Base-by-base conservation (phyloP, 2,329 filamentous ascomycete species). In the Emericellopsis atlantica region DNA sequence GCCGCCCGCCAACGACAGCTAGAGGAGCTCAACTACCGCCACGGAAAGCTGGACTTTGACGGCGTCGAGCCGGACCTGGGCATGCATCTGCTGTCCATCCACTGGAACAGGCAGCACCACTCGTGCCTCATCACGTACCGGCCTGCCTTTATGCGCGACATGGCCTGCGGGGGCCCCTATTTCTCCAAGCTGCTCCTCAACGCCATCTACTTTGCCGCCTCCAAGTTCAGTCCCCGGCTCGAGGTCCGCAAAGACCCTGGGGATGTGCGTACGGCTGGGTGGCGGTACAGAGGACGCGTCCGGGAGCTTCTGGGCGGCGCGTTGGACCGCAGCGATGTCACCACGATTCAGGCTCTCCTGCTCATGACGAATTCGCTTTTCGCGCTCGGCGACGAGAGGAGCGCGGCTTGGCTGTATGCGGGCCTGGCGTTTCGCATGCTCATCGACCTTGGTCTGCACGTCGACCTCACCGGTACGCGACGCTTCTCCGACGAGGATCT, bases 131-230 rank as follows among this genome's bases (percentile, higher is more conserved):
- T 73, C 35, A 67, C 65, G 1, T 74, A 76, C 49, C 65, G 72
- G 0, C 66, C 72, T 0, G 65, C 62, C 0, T 72, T 76, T 37
- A 72, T 71, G 66, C 50, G 65, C 2, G 65, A 68, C 47, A 69
- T 74, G 70, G 70, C 70, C 37, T 64, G 65, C 36, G 54, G 60
- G 6, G 74, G 74, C 0, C 69, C 68, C 0, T 75, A 76, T 49
- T 78, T 74, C 45, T 76, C 73, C 1, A 67, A 73, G 36, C 56
- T 72, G 2, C 58, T 77, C 2, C 56, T 78, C 3, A 74, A 76
- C 45, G 71, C 72, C 1, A 68, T 78, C 1, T 62, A 69, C 40
- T 72, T 65, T 43, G 56, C 58, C 5, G 58, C 61, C 2, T 55
- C 62, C 14, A 70, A 72, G 41, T 70, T 68, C 44, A 67, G 63